Conservation (phyloP, 2,329 filamentous ascomycete species). For the Diaporthe vexans region DNA sequence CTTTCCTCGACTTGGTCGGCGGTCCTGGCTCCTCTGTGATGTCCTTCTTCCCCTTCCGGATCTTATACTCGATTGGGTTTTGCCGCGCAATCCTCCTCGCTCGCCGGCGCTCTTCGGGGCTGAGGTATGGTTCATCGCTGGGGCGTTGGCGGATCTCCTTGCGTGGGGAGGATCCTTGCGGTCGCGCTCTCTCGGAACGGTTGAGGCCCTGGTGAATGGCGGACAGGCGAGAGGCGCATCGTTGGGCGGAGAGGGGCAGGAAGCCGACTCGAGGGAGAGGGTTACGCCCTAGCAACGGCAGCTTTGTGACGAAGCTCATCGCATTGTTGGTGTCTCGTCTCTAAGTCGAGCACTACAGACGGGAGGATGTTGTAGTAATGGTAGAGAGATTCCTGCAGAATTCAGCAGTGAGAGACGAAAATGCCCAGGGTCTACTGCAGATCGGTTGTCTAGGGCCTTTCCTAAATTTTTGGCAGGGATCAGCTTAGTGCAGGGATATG, state of each 20-base stretch:
- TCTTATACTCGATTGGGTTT: conserved; percentile 46
- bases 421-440: neutral
- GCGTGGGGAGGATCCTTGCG: conserved; percentile 48
- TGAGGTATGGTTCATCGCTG: conserved; percentile 38
- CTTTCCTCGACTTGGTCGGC: conserved; percentile 30
- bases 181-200: conserved; percentile 51
- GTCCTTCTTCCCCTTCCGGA: conserved; percentile 66
- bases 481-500: conserved; percentile 17
- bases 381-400: neutral
- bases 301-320: conserved; percentile 39
- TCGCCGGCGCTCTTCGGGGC: conserved; percentile 46
- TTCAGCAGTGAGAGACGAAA: neutral
- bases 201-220: conserved; percentile 79
- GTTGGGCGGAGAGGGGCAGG: conserved; percentile 44
- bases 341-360: neutral
- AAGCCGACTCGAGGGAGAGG: conserved; percentile 15
- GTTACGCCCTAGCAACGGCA: conserved; percentile 39
- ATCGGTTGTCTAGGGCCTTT: neutral
- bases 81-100: conserved; percentile 44
- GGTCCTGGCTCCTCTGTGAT: conserved; percentile 57
- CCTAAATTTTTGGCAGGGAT: conserved; percentile 19
- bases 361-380: neutral
- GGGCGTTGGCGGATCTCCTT: conserved; percentile 34
- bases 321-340: conserved; percentile 30
- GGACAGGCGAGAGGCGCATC: conserved; percentile 70